Evolutionary conservation across 805 yeast species (phyloP), one percentile per base, ranked within the genome.

Genomic region (Citeromyces nyonsensis): DNA sequence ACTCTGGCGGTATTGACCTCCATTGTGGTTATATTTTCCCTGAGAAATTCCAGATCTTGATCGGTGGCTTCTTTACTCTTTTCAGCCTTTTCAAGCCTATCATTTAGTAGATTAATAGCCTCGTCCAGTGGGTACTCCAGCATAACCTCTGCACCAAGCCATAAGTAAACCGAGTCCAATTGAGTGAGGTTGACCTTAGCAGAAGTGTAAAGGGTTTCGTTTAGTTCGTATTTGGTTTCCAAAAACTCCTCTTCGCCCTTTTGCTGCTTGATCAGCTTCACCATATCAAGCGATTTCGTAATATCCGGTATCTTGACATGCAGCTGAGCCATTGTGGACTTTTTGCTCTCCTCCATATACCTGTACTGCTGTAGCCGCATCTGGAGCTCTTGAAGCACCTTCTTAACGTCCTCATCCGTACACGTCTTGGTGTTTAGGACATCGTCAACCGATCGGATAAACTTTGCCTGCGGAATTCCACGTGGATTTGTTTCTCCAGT

Each of bases 61-160:
- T 81, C 72, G 25, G 93, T 78, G 29, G 64, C 59, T 15, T 56
- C 49, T 42, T 73, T 63, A 40, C 69, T 77, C 26, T 64, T 58
- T 42, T 67, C 57, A 10, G 94, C 85, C 24, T 69, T 68, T 10
- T 52, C 51, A 38, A 86, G 63, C 49, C 88, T 73, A 26, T 63
- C 63, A 9, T 59, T 47, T 35, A 91, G 58, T 42, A 91, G 61
- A 25, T 63, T 75, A 31, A 74, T 66, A 2, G 98, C 98, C 51
- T 91, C 98, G 26, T 69, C 80, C 15, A 84, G 59, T 10, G 95
- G 86, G 47, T 88, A 91, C 49, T 91, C 97, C 47, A 91, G 63
- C 97, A 91, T 88, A 6, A 88, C 86, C 44, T 85, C 94, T 0
- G 98, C 98, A 8, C 98, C 98, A n/a, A 91, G 64, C 98, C 98